Conservation (phyloP, 805 yeast species). For the Candida stauntonica region DNA sequence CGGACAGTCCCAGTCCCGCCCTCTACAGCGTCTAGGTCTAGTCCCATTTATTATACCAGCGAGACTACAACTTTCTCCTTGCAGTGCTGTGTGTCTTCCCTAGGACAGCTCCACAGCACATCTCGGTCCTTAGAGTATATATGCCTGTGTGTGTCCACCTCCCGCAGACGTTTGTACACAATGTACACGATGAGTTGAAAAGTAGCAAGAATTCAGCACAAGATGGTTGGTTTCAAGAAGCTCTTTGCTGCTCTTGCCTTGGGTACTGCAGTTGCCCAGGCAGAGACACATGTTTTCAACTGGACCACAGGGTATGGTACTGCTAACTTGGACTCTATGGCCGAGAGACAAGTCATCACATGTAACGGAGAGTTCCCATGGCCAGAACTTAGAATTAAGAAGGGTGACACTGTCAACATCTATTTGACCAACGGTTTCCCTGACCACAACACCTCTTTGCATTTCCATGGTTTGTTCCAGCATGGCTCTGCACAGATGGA, state of each 20-base stretch:
- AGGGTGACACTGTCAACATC: slow-evolving; percentile 74
- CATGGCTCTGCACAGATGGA: slow-evolving; percentile 76
- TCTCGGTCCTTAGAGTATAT: too few species aligned
- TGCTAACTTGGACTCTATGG: slow-evolving; percentile 37
- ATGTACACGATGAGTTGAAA: too few species aligned
- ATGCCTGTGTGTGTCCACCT: background rate
- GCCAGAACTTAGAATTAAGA: slow-evolving; percentile 73
- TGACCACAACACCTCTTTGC: slow-evolving; percentile 64
- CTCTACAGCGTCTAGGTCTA: too few species aligned
- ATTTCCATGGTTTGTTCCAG: slow-evolving; percentile 89
- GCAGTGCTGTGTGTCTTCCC: too few species aligned
- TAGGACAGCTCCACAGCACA: too few species aligned
- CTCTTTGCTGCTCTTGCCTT: slow-evolving; percentile 6
- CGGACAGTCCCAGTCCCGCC: slow-evolving; percentile 1
- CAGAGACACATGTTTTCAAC: slow-evolving; percentile 54
- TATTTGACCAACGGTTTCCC: slow-evolving; percentile 71
- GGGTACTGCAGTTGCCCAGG: slow-evolving; percentile 7
- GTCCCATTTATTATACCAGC: too few species aligned
- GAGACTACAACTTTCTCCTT: too few species aligned
- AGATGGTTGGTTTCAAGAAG: slow-evolving; percentile 10
- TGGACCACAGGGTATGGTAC: slow-evolving; percentile 62
- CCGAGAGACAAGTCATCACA: slow-evolving; percentile 38
- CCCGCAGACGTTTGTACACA: too few species aligned
- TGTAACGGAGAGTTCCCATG: slow-evolving; percentile 65
- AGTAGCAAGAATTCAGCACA: too few species aligned